phyloP scores from a whole-genome alignment of 2,329 filamentous ascomycete genomes.

The Stachybotrys echinatus region DNA sequence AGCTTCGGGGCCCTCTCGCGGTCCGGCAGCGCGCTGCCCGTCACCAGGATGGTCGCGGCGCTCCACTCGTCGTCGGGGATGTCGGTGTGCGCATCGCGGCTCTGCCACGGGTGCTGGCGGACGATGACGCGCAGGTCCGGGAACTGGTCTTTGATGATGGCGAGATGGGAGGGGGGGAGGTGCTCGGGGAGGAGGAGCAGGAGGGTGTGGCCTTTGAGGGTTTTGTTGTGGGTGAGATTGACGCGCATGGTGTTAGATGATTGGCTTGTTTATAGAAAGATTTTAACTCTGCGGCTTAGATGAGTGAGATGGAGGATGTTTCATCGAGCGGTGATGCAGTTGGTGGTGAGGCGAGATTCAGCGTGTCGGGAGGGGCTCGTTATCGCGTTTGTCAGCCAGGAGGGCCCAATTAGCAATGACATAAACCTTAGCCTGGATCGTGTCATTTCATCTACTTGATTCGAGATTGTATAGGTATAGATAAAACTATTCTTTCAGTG shows the following conservation, averaged over 20 bases:
- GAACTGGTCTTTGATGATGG: slow-evolving; percentile 30
- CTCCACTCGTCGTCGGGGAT: slow-evolving; percentile 36
- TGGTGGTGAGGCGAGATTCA: too few species aligned
- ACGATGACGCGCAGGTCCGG: slow-evolving; percentile 37
- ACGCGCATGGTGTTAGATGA: slow-evolving; percentile 3
- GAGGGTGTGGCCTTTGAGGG: slow-evolving; percentile 44
- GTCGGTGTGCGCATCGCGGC: slow-evolving; percentile 13
- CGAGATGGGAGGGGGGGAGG: slow-evolving; percentile 25
- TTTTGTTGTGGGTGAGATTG: slow-evolving; percentile 21
- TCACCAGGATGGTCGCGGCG: slow-evolving; percentile 43
- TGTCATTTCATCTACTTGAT: too few species aligned
- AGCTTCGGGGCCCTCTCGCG: slow-evolving; percentile 39
- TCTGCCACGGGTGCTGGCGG: slow-evolving; percentile 20
- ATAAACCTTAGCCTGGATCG: too few species aligned
- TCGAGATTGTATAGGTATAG: too few species aligned
- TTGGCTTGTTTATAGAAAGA: neutral
- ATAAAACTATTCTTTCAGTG: too few species aligned
- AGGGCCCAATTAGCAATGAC: too few species aligned
- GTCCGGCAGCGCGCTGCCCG: slow-evolving; percentile 35
- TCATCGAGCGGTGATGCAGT: too few species aligned
- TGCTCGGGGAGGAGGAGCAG: slow-evolving; percentile 31
- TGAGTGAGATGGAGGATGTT: neutral
- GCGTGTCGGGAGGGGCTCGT: too few species aligned
- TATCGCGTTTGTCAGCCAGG: too few species aligned
- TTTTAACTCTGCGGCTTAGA: neutral